Base-by-base conservation (phyloP, 75 land plant species). In the Cryptomeria japonica region DNA sequence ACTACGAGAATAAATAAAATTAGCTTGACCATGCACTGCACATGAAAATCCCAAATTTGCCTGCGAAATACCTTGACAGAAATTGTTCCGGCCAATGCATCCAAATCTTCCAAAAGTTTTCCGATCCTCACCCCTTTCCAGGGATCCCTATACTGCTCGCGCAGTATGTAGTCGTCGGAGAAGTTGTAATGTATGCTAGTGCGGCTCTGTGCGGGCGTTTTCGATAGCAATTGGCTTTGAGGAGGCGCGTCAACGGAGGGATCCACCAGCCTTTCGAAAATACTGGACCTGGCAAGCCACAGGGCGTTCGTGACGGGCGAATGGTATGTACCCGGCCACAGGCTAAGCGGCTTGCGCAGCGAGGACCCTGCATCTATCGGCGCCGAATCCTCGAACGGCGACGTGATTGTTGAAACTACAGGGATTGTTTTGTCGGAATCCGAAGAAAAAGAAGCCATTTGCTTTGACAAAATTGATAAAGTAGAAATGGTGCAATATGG, bases 281-380 rank as follows among this genome's bases (percentile, higher is more conserved):
- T 94, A 31, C 84, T 91, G 49, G 98, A 95, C 84, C 98, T 86
- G 0, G 98, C 95, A 31, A 95, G 96, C 99, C 99, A 97, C 46
- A 97, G 86, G 11, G 97, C 98, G 76, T 89, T 93, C 0, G 99
- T 97, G 38, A 97, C 99, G 9, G 99, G 99, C 0, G 99, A 97
- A 75, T 97, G 99, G 84, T 97, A 96, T 96, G 93, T 95, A 31
- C 99, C 98, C 14, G 99, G 99, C 99, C 99, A 97, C 83, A 97
- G 87, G 76, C 93, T 95, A 10, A 96, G 88, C 3, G 95, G 97
- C 87, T 95, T 97, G 12, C 92, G 87, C 76, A 90, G 3, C 22
- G 93, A 73, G 0, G 92, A 80, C 84, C 89, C 77, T 13, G 89
- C 89, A 34, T 88, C 91, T 41, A 88, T 88, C 36, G 85, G 39